Conservation (phyloP, 148 eudicot species). For the Amaranthus hypochondriacus region DNA sequence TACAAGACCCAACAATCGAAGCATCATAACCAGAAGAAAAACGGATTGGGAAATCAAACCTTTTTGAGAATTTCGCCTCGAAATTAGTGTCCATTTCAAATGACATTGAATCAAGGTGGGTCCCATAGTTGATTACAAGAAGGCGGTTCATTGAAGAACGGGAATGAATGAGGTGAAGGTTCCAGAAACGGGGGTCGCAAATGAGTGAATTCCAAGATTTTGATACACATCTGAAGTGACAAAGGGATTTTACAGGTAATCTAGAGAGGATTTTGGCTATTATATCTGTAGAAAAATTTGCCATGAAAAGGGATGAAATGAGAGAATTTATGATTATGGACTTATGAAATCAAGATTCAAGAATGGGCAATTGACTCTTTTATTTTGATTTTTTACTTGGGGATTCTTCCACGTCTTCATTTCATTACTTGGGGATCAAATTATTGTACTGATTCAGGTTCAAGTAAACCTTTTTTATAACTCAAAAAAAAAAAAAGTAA, state of each 20-base stretch:
- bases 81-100: background rate
- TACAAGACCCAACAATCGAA: background rate
- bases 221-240: conserved; percentile 3
- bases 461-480: too few species aligned
- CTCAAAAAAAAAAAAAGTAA: too few species aligned
- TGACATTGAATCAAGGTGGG: background rate
- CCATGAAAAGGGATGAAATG: background rate
- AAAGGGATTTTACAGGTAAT: conserved; percentile 2
- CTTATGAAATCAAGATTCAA: too few species aligned
- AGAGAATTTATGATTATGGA: too few species aligned
- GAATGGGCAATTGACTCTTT: too few species aligned
- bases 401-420: too few species aligned
- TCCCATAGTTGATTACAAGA: background rate
- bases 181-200: background rate
- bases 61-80: background rate
- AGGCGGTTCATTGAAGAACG: background rate
- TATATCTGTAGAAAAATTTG: background rate
- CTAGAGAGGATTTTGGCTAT: background rate
- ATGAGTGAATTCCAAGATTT: background rate
- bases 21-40: background rate
- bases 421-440: too few species aligned
- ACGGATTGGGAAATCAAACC: background rate
- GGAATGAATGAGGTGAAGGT: background rate
- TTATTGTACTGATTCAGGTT: too few species aligned
- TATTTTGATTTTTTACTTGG: too few species aligned